Evolutionary conservation across 139 green algal species (phyloP).

Genomic region (Chlamydomonas sp.): DNA sequence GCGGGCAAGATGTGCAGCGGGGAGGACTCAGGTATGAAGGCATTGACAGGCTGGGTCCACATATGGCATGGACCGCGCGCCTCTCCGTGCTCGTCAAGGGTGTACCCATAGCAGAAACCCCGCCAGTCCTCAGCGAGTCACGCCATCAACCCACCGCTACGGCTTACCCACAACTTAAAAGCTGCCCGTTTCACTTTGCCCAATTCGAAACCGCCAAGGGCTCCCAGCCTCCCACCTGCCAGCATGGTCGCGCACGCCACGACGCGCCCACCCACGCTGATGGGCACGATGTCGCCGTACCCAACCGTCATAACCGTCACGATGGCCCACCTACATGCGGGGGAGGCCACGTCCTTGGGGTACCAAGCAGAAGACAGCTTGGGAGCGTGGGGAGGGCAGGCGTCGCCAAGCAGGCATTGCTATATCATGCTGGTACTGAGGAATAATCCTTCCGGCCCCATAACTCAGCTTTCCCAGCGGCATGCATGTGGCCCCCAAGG

Average conservation of each 20-base stretch:
- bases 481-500: not conserved
- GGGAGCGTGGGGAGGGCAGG: conserved; percentile 11
- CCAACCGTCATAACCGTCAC: conserved; percentile 61
- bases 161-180: not conserved
- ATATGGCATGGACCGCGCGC: no score
- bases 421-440: no score
- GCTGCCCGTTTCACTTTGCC: not conserved
- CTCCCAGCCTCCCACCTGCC: conserved; percentile 1
- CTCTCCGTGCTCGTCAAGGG: not conserved
- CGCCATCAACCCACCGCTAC: not conserved
- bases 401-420: not conserved
- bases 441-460: no score
- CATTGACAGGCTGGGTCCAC: not conserved
- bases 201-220: not conserved
- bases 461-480: not conserved
- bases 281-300: conserved; percentile 51
- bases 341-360: conserved; percentile 4
- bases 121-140: not conserved
- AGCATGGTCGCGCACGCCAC: conserved; percentile 47
- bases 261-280: conserved; percentile 38
- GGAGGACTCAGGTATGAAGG: not conserved
- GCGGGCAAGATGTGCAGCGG: not conserved
- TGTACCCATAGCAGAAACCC: not conserved
- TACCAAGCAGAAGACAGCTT: not conserved
- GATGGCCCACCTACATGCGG: conserved; percentile 48